phyloP scores from a whole-genome alignment of 1,139 yeast species.

The Zygosaccharomyces sapae region DNA sequence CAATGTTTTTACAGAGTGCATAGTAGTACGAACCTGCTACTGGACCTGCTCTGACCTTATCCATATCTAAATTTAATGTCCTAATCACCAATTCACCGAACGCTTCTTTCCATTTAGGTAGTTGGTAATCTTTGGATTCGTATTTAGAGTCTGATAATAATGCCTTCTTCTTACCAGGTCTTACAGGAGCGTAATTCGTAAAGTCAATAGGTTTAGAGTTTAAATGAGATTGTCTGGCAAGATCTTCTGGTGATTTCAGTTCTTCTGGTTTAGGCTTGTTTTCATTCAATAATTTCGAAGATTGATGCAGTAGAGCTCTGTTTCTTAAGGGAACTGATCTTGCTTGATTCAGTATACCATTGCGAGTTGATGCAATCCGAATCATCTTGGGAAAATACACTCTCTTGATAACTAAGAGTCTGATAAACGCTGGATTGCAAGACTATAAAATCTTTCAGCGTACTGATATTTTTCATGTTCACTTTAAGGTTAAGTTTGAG shows the following conservation, averaged over 20 bases:
- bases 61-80: constrained; percentile 79
- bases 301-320: constrained; percentile 10
- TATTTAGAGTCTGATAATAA: constrained; percentile 41
- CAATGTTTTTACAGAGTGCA: constrained; percentile 83
- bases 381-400: neutral
- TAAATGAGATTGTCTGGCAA: constrained; percentile 20
- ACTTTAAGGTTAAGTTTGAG: neutral
- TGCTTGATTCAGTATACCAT: neutral
- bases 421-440: neutral
- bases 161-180: constrained; percentile 16
- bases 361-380: neutral
- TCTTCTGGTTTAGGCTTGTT: constrained; percentile 5
- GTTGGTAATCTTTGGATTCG: constrained; percentile 53
- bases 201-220: constrained; percentile 20
- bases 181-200: constrained; percentile 22
- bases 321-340: constrained; percentile 1
- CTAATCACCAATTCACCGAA: constrained; percentile 70
- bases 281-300: constrained; percentile 7
- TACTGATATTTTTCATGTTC: neutral
- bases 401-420: too few species aligned
- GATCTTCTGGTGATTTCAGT: constrained; percentile 22
- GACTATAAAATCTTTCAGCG: neutral
- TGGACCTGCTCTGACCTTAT: constrained; percentile 85
- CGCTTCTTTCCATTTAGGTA: constrained; percentile 66
- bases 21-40: constrained; percentile 87